Evolutionary conservation across 768 basidiomycete genomes (phyloP).

Genomic region (Pulveroboletus frians): DNA sequence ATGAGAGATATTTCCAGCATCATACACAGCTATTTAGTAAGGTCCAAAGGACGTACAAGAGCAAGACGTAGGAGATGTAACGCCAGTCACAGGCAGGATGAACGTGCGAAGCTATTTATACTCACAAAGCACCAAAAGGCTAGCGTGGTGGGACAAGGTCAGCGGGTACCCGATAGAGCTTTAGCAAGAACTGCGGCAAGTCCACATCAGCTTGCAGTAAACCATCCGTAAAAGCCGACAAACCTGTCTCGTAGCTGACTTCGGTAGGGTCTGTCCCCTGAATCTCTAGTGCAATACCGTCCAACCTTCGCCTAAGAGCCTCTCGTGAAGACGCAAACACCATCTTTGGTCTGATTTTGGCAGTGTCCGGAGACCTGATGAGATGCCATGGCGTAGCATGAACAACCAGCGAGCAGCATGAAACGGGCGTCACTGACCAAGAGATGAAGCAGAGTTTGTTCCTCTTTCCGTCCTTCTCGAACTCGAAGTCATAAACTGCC

Average conservation of each 20-base stretch:
- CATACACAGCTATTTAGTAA: slow-evolving; percentile 6
- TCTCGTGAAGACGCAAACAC: slow-evolving; percentile 88
- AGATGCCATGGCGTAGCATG: neutral
- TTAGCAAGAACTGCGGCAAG: slow-evolving; percentile 15
- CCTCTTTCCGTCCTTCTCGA: slow-evolving; percentile 67
- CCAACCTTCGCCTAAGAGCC: slow-evolving; percentile 64
- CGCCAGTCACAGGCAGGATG: neutral
- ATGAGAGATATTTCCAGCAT: slow-evolving; percentile 5
- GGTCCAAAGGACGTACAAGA: slow-evolving; percentile 3
- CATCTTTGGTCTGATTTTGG: slow-evolving; percentile 92
- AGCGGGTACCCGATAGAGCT: slow-evolving; percentile 8
- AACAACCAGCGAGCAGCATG: neutral
- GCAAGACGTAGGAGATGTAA: neutral
- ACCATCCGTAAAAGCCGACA: slow-evolving; percentile 16
- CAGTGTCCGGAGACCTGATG: slow-evolving; percentile 80
- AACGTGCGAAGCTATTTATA: slow-evolving; percentile 2
- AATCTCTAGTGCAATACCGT: slow-evolving; percentile 78
- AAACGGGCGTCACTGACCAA: slow-evolving; percentile 60
- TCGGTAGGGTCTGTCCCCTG: slow-evolving; percentile 80
- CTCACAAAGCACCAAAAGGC: slow-evolving; percentile 11
- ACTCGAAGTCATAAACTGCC: slow-evolving; percentile 91
- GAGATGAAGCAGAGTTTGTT: slow-evolving; percentile 84
- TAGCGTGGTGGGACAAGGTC: slow-evolving; percentile 6
- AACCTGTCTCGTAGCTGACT: slow-evolving; percentile 66
- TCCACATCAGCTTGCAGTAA: slow-evolving; percentile 4